Percentiles rank a stretch among this genome's conserved stretches.
Evolutionary conservation across 2,329 filamentous ascomycete genomes (phyloP).

Genomic region (Thielaviopsis populi): DNA sequence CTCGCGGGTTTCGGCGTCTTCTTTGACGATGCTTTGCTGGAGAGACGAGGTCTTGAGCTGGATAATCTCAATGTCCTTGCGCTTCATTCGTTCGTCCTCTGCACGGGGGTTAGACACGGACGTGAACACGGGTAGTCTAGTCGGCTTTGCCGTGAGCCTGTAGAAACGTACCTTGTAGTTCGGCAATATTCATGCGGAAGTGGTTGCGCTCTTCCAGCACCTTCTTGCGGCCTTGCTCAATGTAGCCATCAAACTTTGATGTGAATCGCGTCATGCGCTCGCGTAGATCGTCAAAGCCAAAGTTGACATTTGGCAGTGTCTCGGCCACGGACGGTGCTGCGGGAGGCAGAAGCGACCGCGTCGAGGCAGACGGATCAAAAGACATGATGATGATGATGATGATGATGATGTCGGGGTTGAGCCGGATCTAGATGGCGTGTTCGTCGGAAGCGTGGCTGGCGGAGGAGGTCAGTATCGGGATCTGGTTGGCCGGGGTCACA

Average conservation of each 20-base stretch:
- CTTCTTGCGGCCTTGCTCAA: slow-evolving; percentile 76
- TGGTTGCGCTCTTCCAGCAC: slow-evolving; percentile 88
- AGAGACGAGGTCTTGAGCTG: slow-evolving; percentile 55
- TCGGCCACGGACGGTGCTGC: slow-evolving; percentile 56
- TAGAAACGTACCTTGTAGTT: slow-evolving; percentile 60
- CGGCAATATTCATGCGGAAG: slow-evolving; percentile 78
- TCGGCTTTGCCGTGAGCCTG: background rate
- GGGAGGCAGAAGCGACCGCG: slow-evolving; percentile 43
- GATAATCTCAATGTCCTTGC: slow-evolving; percentile 72
- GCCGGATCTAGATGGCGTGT: background rate
- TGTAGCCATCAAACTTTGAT: slow-evolving; percentile 78
- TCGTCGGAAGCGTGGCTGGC: background rate
- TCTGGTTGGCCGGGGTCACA: too few species aligned
- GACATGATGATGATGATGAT: slow-evolving; percentile 30
- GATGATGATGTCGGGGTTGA: slow-evolving; percentile 25
- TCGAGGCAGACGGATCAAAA: slow-evolving; percentile 56
- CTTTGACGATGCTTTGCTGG: slow-evolving; percentile 60
- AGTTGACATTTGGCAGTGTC: slow-evolving; percentile 76
- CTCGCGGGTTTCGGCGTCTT: slow-evolving; percentile 60
- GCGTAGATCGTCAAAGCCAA: slow-evolving; percentile 89
- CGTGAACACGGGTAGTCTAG: background rate
- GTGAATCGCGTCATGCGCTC: slow-evolving; percentile 93
- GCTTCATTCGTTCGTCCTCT: slow-evolving; percentile 89
- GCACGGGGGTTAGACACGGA: slow-evolving; percentile 12
- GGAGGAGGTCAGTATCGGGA: background rate